Percentiles rank a stretch among this genome's conserved stretches.
Conservation (phyloP, 2,329 filamentous ascomycete species). For the Grosmannia clavigera region DNA sequence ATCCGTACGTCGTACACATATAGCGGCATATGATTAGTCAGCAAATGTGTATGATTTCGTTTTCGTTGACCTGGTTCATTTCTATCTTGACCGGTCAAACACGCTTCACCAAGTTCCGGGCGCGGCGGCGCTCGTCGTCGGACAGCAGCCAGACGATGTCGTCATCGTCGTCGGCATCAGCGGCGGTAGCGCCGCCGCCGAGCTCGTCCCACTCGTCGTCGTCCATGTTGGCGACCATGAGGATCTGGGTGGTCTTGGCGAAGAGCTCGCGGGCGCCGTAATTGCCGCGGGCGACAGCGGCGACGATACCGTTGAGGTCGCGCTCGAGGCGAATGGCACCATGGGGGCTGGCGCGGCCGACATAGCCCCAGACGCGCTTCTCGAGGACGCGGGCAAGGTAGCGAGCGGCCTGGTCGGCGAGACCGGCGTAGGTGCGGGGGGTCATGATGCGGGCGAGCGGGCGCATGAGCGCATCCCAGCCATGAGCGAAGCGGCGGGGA, state of each 20-base stretch:
- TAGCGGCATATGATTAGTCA: too few relatives aligned
- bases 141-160: conserved; percentile 61
- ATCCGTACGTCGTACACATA: too few relatives aligned
- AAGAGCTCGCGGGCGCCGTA: conserved; percentile 73
- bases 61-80: too few relatives aligned
- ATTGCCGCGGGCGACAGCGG: conserved; percentile 53
- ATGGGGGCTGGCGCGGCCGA: conserved; percentile 66
- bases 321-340: conserved; percentile 74
- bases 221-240: conserved; percentile 86
- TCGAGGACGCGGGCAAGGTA: conserved; percentile 72
- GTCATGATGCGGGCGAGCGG: conserved; percentile 81
- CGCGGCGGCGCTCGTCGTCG: conserved; percentile 60
- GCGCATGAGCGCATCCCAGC: conserved; percentile 75
- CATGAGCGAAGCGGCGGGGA: conserved; percentile 64
- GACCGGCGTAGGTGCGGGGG: conserved; percentile 57
- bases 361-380: conserved; percentile 73
- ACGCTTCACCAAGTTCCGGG: conserved; percentile 50
- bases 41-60: too few relatives aligned
- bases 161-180: conserved; percentile 39
- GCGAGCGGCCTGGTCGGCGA: conserved; percentile 60
- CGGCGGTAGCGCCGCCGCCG: background rate
- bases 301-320: conserved; percentile 66
- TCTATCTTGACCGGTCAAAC: too few relatives aligned
- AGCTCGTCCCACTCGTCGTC: conserved; percentile 90
- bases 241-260: conserved; percentile 63